phyloP scores from a whole-genome alignment of 768 basidiomycete species.

The Auricularia auricula-judae region DNA sequence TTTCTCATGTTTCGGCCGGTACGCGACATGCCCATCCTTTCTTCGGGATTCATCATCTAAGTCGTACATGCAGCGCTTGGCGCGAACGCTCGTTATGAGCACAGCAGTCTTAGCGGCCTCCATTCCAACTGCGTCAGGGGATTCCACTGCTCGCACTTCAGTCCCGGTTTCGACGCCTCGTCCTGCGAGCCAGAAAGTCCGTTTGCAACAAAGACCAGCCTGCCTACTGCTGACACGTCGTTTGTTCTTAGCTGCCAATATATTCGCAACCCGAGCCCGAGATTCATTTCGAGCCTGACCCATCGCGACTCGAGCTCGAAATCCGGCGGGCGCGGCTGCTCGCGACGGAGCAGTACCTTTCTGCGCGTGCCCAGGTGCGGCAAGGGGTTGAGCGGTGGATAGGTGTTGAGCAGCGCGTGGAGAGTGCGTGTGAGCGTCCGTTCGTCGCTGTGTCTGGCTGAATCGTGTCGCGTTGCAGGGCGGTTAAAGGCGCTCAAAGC shows the following conservation, averaged over 20 bases:
- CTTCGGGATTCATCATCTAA: too few species aligned
- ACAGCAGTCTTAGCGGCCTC: not conserved
- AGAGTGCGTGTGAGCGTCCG: constrained; percentile 43
- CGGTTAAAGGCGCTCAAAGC: constrained; percentile 77
- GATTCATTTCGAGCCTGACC: constrained; percentile 60
- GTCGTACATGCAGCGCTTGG: not conserved
- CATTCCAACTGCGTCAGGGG: not conserved
- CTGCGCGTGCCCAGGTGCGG: constrained; percentile 59
- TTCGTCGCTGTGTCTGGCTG: not conserved
- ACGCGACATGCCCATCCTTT: too few species aligned
- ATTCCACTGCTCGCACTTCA: not conserved
- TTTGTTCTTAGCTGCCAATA: constrained; percentile 59
- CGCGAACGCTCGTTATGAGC: not conserved
- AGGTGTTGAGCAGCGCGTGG: constrained; percentile 70
- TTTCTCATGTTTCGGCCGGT: too few species aligned
- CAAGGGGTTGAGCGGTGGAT: constrained; percentile 74
- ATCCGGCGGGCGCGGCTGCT: constrained; percentile 61
- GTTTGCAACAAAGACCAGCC: not conserved
- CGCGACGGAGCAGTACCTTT: constrained; percentile 41
- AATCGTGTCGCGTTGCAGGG: constrained; percentile 28
- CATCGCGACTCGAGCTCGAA: constrained; percentile 62
- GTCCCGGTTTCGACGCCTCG: not conserved
- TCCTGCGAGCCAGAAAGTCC: not conserved
- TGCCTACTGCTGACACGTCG: not conserved
- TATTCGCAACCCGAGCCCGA: constrained; percentile 57